phyloP scores from a whole-genome alignment of 208 protist genomes.

The Zelonia costaricensis region DNA sequence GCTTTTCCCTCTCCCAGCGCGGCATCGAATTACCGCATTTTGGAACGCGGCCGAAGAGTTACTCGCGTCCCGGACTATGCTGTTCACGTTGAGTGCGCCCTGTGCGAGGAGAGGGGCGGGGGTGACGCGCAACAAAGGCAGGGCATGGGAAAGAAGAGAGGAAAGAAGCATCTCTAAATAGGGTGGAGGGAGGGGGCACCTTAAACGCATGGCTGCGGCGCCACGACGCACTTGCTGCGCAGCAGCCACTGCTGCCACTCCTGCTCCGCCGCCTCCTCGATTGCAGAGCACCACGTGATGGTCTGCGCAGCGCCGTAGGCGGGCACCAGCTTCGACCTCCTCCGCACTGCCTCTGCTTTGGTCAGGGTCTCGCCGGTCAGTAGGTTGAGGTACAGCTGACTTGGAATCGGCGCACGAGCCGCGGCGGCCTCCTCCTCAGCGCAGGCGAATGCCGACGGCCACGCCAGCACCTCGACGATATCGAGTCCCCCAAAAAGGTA shows the following conservation, averaged over 20 bases:
- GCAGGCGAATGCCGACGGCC: constrained; percentile 11
- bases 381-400: constrained; percentile 28
- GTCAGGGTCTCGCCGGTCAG: constrained; percentile 32
- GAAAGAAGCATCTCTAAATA: no score
- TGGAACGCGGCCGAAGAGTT: no score
- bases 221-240: constrained; percentile 4
- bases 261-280: constrained; percentile 32
- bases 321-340: constrained; percentile 9
- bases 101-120: no score
- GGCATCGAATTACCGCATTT: no score
- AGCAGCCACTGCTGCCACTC: constrained; percentile 34
- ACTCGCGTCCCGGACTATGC: no score
- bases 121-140: neutral
- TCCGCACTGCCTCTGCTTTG: constrained; percentile 20
- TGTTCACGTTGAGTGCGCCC: no score
- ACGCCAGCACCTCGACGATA: constrained; percentile 48
- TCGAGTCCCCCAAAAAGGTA: constrained; percentile 71
- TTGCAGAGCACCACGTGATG: constrained; percentile 21
- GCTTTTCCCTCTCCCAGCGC: no score
- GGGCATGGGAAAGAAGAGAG: neutral
- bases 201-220: constrained; percentile 20
- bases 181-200: no score
- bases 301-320: constrained; percentile 3
- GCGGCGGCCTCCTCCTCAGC: constrained; percentile 8
- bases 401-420: neutral